Conservation (phyloP, 306 rosid species). For the Chamaecrista fasciculata region DNA sequence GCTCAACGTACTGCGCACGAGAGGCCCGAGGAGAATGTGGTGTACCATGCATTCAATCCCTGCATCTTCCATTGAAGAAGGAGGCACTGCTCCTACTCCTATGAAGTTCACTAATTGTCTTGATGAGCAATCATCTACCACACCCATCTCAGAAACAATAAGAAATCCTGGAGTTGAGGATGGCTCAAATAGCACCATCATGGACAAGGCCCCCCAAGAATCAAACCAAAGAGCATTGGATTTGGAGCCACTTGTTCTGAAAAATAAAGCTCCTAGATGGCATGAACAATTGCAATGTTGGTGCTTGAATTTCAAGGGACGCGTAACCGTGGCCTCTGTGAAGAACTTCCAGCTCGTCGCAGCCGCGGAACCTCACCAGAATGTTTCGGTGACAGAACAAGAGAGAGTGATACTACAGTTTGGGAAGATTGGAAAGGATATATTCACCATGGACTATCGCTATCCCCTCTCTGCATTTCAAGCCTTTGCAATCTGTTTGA, state of each 20-base stretch:
- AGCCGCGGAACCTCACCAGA: conserved; percentile 59
- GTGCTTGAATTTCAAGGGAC: conserved; percentile 95
- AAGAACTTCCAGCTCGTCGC: conserved; percentile 97
- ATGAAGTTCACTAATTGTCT: conserved; percentile 42
- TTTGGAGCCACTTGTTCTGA: conserved; percentile 70
- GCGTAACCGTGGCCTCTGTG: conserved; percentile 92
- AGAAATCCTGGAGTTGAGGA: conserved; percentile 43
- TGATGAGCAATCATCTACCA: conserved; percentile 32
- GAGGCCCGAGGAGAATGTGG: conserved; percentile 95
- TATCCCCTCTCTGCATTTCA: conserved; percentile 96
- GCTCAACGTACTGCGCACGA: conserved; percentile 87
- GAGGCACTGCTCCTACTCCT: conserved; percentile 85
- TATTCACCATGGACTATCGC: conserved; percentile 94
- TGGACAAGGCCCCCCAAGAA: conserved; percentile 28
- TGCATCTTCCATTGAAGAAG: conserved; percentile 67
- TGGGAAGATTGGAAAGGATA: conserved; percentile 93
- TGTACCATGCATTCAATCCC: conserved; percentile 79
- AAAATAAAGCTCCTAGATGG: conserved; percentile 91
- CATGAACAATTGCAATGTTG: conserved; percentile 94
- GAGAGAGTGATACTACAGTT: conserved; percentile 86
- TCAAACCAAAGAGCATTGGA: conserved; percentile 21
- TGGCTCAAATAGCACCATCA: conserved; percentile 37
- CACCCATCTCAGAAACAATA: conserved; percentile 40
- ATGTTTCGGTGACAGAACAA: conserved; percentile 65
- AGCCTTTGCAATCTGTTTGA: conserved; percentile 90